Percentiles rank a stretch among this genome's conserved stretches.
phyloP scores from a whole-genome alignment of 2,329 filamentous ascomycete genomes.

The Cercospora janseana region DNA sequence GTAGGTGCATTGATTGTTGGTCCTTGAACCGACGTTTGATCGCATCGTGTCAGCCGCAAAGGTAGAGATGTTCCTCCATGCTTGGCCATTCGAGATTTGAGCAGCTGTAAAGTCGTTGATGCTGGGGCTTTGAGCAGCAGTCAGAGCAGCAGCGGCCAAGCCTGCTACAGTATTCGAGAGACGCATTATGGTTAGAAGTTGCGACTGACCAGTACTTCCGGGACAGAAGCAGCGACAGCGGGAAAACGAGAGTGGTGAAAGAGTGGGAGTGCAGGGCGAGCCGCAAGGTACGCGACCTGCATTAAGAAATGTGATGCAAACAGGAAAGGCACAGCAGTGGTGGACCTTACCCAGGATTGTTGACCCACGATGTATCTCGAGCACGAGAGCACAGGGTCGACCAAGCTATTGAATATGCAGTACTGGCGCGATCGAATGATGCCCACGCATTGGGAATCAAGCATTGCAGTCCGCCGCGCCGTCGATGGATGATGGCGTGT shows the following conservation, averaged over 20 bases:
- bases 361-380: conserved; percentile 8
- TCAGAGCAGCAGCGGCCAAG: conserved; percentile 23
- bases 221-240: background rate
- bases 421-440: background rate
- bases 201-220: conserved; percentile 5
- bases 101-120: conserved; percentile 28
- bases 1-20: conserved; percentile 31
- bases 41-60: conserved; percentile 34
- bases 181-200: conserved; percentile 21
- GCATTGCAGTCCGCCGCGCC: background rate
- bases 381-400: background rate
- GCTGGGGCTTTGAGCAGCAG: conserved; percentile 26
- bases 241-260: conserved; percentile 17
- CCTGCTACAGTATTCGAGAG: conserved; percentile 16
- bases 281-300: conserved; percentile 13
- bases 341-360: conserved; percentile 6
- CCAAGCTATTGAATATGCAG: conserved; percentile 9
- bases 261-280: background rate
- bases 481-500: conserved; percentile 6
- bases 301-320: conserved; percentile 5
- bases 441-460: background rate
- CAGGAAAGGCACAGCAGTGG: conserved; percentile 4
- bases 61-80: conserved; percentile 32
- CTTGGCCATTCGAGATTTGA: conserved; percentile 32
- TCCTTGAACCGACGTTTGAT: conserved; percentile 28